Percentiles rank a stretch among this genome's conserved stretches.
Evolutionary conservation across 345 rosid genomes (phyloP).

Genomic region (Rhodamnia rubescens): DNA sequence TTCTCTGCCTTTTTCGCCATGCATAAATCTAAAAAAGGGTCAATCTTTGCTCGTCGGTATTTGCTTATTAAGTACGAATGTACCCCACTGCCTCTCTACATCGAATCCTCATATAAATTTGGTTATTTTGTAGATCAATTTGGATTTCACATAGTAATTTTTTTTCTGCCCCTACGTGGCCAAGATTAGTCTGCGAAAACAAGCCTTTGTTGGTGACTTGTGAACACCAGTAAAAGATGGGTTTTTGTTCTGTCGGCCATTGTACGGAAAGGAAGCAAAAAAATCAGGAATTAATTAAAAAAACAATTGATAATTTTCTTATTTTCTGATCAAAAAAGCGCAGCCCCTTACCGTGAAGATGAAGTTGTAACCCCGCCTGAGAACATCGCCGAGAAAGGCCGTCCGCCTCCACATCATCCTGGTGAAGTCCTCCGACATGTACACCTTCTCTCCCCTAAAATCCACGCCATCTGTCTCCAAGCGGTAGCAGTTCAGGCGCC

Average conservation of each 20-base stretch:
- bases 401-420: slow-evolving; percentile 91
- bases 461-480: slow-evolving; percentile 42
- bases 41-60: not conserved
- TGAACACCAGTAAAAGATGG: not conserved
- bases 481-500: slow-evolving; percentile 57
- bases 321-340: not conserved
- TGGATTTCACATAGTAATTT: not conserved
- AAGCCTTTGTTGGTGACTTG: too few relatives aligned
- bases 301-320: not conserved
- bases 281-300: not conserved
- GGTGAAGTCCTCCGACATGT: slow-evolving; percentile 58
- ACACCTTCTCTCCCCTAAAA: slow-evolving; percentile 39
- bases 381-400: slow-evolving; percentile 44
- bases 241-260: not conserved
- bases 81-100: not conserved
- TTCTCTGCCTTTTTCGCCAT: not conserved
- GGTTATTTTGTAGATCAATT: not conserved
- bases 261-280: not conserved
- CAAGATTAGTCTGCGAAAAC: not conserved
- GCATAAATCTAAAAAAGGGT: not conserved
- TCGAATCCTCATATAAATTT: not conserved
- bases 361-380: slow-evolving; percentile 51
- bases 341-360: slow-evolving; percentile 47
- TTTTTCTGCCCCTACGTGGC: not conserved
- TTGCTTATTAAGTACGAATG: not conserved